Conservation (phyloP, 2,329 filamentous ascomycete species). For the Verticillium alfalfae region DNA sequence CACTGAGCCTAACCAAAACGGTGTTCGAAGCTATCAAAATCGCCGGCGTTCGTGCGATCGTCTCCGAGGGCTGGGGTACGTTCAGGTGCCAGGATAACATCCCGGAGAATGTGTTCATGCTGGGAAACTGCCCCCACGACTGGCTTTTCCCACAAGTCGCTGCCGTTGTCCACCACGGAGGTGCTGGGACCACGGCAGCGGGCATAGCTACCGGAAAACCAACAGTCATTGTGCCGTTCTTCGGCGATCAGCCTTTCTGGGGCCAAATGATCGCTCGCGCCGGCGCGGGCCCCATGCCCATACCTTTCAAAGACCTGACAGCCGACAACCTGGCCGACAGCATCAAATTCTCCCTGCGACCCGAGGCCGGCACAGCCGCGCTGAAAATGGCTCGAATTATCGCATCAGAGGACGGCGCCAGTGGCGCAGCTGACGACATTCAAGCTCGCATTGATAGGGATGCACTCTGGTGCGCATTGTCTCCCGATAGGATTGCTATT, state of each 20-base stretch:
- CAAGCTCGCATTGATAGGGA: slow-evolving; percentile 49
- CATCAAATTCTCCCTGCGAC: slow-evolving; percentile 39
- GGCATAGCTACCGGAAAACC: slow-evolving; percentile 65
- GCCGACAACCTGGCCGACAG: slow-evolving; percentile 25
- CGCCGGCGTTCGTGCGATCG: slow-evolving; percentile 62
- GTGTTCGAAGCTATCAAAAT: slow-evolving; percentile 62
- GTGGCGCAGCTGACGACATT: slow-evolving; percentile 47
- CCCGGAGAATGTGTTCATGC: slow-evolving; percentile 55
- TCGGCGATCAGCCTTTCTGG: slow-evolving; percentile 55
- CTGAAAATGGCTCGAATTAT: slow-evolving; percentile 44
- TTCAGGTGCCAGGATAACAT: slow-evolving; percentile 47
- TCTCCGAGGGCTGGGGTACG: slow-evolving; percentile 67
- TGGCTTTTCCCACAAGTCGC: slow-evolving; percentile 66
- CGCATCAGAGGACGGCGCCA: slow-evolving; percentile 45
- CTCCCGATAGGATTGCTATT: slow-evolving; percentile 51
- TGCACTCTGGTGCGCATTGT: slow-evolving; percentile 52
- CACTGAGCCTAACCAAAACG: slow-evolving; percentile 55
- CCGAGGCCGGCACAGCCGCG: slow-evolving; percentile 39
- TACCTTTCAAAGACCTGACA: slow-evolving; percentile 26
- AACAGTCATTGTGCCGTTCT: slow-evolving; percentile 73
- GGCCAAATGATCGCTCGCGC: slow-evolving; percentile 28
- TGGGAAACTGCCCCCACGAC: slow-evolving; percentile 69
- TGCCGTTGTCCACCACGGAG: slow-evolving; percentile 63
- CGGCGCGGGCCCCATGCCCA: slow-evolving; percentile 28
- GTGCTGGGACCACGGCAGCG: slow-evolving; percentile 69